phyloP scores from a whole-genome alignment of 164 flowering plant species.

The Tetracentron sinense region DNA sequence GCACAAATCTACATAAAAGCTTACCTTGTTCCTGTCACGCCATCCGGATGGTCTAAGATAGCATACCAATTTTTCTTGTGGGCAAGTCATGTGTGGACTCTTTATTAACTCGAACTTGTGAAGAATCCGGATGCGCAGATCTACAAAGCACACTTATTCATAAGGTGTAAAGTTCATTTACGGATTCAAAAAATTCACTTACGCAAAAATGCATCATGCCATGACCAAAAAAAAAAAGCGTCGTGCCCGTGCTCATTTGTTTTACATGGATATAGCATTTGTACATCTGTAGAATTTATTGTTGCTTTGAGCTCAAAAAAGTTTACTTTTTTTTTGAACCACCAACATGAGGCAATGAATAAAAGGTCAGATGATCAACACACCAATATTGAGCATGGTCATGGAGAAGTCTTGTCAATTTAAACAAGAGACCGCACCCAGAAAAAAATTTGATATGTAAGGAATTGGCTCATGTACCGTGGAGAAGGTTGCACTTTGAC shows the following conservation, averaged over 20 bases:
- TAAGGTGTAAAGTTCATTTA: background rate
- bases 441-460: background rate
- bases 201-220: background rate
- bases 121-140: slow-evolving; percentile 32
- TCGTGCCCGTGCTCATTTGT: no score
- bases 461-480: slow-evolving; percentile 30
- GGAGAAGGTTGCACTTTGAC: slow-evolving; percentile 80
- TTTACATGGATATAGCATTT: no score
- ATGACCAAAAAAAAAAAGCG: no score
- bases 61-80: slow-evolving; percentile 62
- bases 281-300: no score
- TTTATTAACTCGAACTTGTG: slow-evolving; percentile 37
- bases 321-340: no score
- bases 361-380: no score
- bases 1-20: background rate
- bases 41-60: slow-evolving; percentile 81
- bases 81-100: slow-evolving; percentile 63
- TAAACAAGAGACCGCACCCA: no score
- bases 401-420: no score
- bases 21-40: slow-evolving; percentile 88
- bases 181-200: background rate
- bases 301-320: no score
- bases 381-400: no score
- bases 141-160: slow-evolving; percentile 28
- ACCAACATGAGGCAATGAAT: no score